These are phyloP conservation scores for Termitomyces sp. DNA, from an alignment of 768 basidiomycete species.

Conservation along the genomic window DNA sequence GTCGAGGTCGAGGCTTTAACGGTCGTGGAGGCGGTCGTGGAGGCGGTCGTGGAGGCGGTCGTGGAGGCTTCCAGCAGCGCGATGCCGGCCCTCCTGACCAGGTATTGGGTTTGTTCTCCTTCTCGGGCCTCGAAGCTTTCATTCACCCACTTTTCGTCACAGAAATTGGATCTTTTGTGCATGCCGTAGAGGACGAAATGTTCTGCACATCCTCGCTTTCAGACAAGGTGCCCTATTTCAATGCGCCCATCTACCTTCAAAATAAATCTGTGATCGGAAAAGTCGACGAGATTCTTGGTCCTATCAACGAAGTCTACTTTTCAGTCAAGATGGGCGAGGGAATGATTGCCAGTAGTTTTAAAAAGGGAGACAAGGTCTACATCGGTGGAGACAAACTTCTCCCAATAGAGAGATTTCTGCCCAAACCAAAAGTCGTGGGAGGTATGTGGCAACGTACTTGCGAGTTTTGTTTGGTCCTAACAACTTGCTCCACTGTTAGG, in stretches of 20 bases:
- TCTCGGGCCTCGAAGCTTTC: neutral
- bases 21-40: constrained; percentile 55
- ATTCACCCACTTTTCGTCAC: constrained; percentile 8
- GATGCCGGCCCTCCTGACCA: constrained; percentile 76
- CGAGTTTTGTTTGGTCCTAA: neutral
- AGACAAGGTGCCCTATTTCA: constrained; percentile 97
- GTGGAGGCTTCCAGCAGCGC: constrained; percentile 66
- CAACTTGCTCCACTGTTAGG: constrained; percentile 22
- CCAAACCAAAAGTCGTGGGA: constrained; percentile 85
- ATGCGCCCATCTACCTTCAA: constrained; percentile 95
- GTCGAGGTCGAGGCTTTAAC: constrained; percentile 37
- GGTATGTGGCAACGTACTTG: constrained; percentile 30
- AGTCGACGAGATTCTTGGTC: constrained; percentile 98
- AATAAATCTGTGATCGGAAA: constrained; percentile 96
- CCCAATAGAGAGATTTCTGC: constrained; percentile 93
- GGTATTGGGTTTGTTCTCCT: constrained; percentile 54
- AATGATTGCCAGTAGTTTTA: constrained; percentile 92
- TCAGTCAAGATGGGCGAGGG: constrained; percentile 96
- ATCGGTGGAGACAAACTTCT: constrained; percentile 96
- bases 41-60: constrained; percentile 58
- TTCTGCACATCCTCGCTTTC: constrained; percentile 79
- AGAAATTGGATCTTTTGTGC: constrained; percentile 92
- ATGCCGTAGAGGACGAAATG: constrained; percentile 98
- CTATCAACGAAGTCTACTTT: constrained; percentile 98
- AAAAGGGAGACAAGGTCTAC: constrained; percentile 97